Conservation (phyloP, 495 filamentous ascomycete genomes). For the Penicillium ucsense region DNA sequence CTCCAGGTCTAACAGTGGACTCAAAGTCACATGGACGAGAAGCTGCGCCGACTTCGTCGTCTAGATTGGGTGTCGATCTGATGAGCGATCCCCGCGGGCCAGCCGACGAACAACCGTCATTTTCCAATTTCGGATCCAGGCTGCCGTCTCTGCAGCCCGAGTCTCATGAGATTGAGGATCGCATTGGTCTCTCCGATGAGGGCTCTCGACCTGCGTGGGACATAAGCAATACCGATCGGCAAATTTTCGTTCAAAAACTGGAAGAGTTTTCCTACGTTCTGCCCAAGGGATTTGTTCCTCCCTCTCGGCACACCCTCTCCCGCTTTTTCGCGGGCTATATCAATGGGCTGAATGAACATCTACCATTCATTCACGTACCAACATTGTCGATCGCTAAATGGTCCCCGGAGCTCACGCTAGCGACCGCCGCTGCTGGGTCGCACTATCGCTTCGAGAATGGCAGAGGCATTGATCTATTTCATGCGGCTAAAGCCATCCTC, state of each 20-base stretch:
- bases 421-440: constrained; percentile 39
- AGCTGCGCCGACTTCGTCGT: constrained; percentile 2
- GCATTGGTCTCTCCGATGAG: constrained; percentile 35
- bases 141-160: constrained; percentile 61
- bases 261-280: constrained; percentile 57
- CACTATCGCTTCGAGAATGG: constrained; percentile 56
- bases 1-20: constrained; percentile 28
- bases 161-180: constrained; percentile 46
- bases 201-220: constrained; percentile 49
- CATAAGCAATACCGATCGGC: constrained; percentile 53
- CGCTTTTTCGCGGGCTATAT: constrained; percentile 42
- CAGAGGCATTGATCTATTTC: constrained; percentile 59
- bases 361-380: constrained; percentile 41
- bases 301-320: constrained; percentile 36
- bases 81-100: constrained; percentile 28
- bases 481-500: constrained; percentile 45
- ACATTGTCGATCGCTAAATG: constrained; percentile 37
- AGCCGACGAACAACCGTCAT: constrained; percentile 37
- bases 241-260: constrained; percentile 50
- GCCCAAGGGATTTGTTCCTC: constrained; percentile 56
- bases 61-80: constrained; percentile 28
- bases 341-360: constrained; percentile 39
- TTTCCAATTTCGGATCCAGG: constrained; percentile 59
- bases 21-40: constrained; percentile 28
- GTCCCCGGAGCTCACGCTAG: constrained; percentile 37